Evolutionary conservation across 257 asterid genomes (phyloP).

Genomic region (Ligustrum vulgare): DNA sequence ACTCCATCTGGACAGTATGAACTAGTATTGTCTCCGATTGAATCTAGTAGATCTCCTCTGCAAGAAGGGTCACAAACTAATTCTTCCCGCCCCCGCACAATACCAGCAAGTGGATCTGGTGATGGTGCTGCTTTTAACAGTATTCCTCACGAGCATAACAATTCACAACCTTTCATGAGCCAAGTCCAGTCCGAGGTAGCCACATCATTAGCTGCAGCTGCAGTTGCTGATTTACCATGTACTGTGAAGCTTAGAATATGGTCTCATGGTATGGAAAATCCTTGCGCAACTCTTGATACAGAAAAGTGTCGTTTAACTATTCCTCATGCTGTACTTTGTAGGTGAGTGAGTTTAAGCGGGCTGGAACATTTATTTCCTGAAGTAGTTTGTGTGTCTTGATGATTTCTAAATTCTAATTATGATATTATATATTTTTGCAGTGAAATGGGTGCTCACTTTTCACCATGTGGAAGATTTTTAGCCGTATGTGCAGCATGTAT

Average conservation of each 20-base stretch:
- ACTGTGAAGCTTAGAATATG: slow-evolving; percentile 96
- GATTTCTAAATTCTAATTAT: slow-evolving; percentile 15
- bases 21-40: slow-evolving; percentile 78
- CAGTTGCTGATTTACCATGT: slow-evolving; percentile 95
- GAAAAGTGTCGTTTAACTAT: slow-evolving; percentile 74
- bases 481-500: slow-evolving; percentile 98
- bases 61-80: slow-evolving; percentile 56
- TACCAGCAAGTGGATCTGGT: slow-evolving; percentile 44
- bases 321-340: slow-evolving; percentile 95
- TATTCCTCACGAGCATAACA: slow-evolving; percentile 48
- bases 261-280: slow-evolving; percentile 80
- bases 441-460: slow-evolving; percentile 99
- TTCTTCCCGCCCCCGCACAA: slow-evolving; percentile 57
- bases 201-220: slow-evolving; percentile 83
- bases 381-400: background rate
- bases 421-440: slow-evolving; percentile 35
- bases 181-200: slow-evolving; percentile 89
- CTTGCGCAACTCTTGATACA: slow-evolving; percentile 68
- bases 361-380: slow-evolving; percentile 9
- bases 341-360: slow-evolving; percentile 45
- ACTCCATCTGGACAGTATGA: slow-evolving; percentile 96
- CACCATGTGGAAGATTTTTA: slow-evolving; percentile 95
- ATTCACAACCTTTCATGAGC: slow-evolving; percentile 57
- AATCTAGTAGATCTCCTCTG: slow-evolving; percentile 49
- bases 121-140: slow-evolving; percentile 48